Percentiles rank a stretch among this genome's conserved stretches.
Evolutionary conservation across 441 rosid genomes (phyloP).

Genomic region (Melianthus villosus): DNA sequence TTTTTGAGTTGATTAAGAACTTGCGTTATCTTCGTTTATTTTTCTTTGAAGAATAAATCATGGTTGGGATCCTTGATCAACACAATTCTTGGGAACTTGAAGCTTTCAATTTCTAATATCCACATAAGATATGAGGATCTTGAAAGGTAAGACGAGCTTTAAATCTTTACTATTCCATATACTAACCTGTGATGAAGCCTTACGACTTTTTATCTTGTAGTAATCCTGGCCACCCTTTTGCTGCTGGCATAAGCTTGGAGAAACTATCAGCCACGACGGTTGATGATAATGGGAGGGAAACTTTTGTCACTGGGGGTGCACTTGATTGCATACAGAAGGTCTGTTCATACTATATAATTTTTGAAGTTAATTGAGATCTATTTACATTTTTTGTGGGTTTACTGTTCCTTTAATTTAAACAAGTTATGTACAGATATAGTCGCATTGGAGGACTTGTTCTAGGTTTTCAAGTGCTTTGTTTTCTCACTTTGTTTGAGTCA

Average conservation of each 20-base stretch:
- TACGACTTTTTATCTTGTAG: slow-evolving; percentile 27
- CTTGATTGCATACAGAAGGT: slow-evolving; percentile 78
- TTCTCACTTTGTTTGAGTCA: no score
- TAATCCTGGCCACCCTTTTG: slow-evolving; percentile 85
- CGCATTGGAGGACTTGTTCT: neutral
- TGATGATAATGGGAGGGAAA: slow-evolving; percentile 85
- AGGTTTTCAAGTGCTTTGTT: no score
- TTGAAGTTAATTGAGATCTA: neutral
- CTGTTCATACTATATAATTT: neutral
- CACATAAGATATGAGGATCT: slow-evolving; percentile 96
- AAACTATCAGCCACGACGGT: slow-evolving; percentile 85
- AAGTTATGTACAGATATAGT: neutral
- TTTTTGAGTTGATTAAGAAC: slow-evolving; percentile 2
- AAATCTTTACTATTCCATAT: slow-evolving; percentile 10
- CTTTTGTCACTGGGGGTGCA: slow-evolving; percentile 72
- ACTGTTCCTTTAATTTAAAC: slow-evolving; percentile 1
- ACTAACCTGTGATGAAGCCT: slow-evolving; percentile 1
- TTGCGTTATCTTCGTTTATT: slow-evolving; percentile 11
- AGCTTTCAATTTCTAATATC: slow-evolving; percentile 92
- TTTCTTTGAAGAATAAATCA: slow-evolving; percentile 62
- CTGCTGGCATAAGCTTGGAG: slow-evolving; percentile 78
- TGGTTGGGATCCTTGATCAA: slow-evolving; percentile 93
- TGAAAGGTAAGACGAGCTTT: slow-evolving; percentile 50
- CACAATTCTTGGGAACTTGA: slow-evolving; percentile 89
- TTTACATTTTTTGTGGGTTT: neutral